These are phyloP conservation scores for Allium fistulosum DNA, from an alignment of 106 monocot genomes.

Conservation along the genomic window DNA sequence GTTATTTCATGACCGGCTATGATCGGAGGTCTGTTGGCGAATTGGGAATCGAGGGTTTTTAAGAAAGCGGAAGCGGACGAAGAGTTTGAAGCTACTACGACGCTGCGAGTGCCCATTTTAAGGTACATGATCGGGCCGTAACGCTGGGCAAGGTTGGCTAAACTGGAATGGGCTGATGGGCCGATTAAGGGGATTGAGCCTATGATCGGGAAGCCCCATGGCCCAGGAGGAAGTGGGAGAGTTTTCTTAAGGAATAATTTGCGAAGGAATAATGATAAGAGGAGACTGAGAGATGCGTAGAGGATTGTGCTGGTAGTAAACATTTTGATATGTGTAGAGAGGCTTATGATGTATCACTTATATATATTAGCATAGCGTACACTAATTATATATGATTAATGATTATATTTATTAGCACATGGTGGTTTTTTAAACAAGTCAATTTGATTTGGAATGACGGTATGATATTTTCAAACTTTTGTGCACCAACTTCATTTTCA, in stretches of 20 bases:
- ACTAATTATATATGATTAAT: no score
- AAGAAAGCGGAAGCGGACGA: constrained; percentile 13
- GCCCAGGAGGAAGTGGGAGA: background rate
- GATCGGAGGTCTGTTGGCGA: constrained; percentile 43
- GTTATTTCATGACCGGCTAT: constrained; percentile 7
- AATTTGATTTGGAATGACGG: no score
- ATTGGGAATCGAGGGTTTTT: constrained; percentile 19
- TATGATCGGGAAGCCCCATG: background rate
- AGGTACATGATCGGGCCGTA: constrained; percentile 37
- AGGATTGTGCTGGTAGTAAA: no score
- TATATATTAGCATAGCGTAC: no score
- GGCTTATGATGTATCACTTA: no score
- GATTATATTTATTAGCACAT: no score
- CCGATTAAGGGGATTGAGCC: background rate
- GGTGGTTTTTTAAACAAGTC: no score
- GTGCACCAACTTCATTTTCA: no score
- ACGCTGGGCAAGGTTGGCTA: constrained; percentile 21
- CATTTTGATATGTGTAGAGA: no score
- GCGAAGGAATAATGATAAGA: background rate
- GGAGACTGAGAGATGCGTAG: background rate
- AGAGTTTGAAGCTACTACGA: constrained; percentile 29
- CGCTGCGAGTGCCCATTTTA: constrained; percentile 28
- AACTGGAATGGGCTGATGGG: constrained; percentile 13
- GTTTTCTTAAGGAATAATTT: background rate
- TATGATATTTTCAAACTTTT: no score